Base-by-base conservation (phyloP, 2,329 filamentous ascomycete genomes). In the Aspergillus carbonarius region DNA sequence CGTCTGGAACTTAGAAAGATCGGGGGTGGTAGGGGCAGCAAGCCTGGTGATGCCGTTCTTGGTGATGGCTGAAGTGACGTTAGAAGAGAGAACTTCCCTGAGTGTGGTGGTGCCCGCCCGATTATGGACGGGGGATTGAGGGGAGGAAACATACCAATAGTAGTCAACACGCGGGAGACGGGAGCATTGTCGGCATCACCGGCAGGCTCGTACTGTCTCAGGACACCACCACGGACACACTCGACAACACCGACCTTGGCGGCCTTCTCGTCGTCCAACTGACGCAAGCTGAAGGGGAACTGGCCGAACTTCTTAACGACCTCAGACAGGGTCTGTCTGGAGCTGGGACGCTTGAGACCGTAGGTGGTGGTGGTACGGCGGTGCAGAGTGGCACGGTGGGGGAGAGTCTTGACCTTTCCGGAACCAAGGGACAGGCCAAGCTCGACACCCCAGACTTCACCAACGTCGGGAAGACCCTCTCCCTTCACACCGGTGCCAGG, bases 361-460 rank as follows among this genome's bases (percentile, higher is more conserved):
- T 96, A 97, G 61, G 92, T 97, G 68, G 91, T 93, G 66, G 86
- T 88, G 58, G 95, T 98, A 71, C 93, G 90, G 74, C 93, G 91
- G 81, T 98, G 92, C 65, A 99, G 85, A 49, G 95, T 99, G 53
- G 95, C 82, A 64, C 95, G 88, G 79, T 96, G 89, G 72, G 92
- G 87, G 61, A 96, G 83, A 68, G 83, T 88, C 88, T 98, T 99
- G 78, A 96, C 90, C 84, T 99, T 99, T 75, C 95, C 95, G 62
- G 87, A 88, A 65, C 93, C 93, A 70, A 95, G 81, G 78, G 90
- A 95, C 73, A 99, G 86, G 68, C 93, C 93, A 74, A 97, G 87
- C 83, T 99, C 95, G 56, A 99, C 91, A 78, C 95, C 95, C 95
- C 95, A 99, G 61, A 96, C 93, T 76, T 99, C 95, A 66, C 91